Percentiles rank a stretch among this genome's conserved stretches.
phyloP scores from a whole-genome alignment of 2,329 filamentous ascomycete species.

The Colletotrichum karsti region DNA sequence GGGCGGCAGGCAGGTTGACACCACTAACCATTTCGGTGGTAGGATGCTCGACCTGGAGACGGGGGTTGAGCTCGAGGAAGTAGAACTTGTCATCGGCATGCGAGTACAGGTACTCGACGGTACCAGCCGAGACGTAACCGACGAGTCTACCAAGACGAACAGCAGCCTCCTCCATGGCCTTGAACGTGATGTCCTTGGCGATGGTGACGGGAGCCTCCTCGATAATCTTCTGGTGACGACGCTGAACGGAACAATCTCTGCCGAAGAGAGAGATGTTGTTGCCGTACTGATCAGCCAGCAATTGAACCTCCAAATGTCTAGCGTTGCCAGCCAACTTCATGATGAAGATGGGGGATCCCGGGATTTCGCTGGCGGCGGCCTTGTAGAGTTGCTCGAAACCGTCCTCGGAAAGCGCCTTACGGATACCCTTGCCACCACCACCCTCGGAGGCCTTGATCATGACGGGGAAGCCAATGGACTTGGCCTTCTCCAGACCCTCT shows the following conservation, averaged over 20 bases:
- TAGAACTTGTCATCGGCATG: conserved; percentile 99
- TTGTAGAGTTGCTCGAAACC: conserved; percentile 90
- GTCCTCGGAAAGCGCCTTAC: conserved; percentile 88
- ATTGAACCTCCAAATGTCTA: conserved; percentile 94
- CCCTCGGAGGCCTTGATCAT: conserved; percentile 99
- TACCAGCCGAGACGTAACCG: conserved; percentile 98
- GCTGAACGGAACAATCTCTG: conserved; percentile 97
- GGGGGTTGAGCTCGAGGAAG: conserved; percentile 97
- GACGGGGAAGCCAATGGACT: conserved; percentile 95
- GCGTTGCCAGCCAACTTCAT: conserved; percentile 99
- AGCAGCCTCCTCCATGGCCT: conserved; percentile 94
- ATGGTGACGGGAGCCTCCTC: conserved; percentile 98
- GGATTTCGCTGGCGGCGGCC: conserved; percentile 95
- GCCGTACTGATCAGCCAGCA: conserved; percentile 97
- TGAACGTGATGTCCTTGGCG: conserved; percentile 88
- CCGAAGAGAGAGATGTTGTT: conserved; percentile 99
- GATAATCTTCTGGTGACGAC: conserved; percentile 99
- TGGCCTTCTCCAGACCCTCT: conserved; percentile 87
- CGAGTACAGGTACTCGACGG: conserved; percentile 98
- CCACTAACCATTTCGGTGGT: conserved; percentile 99
- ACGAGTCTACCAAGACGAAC: conserved; percentile 93
- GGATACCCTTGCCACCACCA: conserved; percentile 98
- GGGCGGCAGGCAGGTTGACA: conserved; percentile 95
- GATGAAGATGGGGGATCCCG: conserved; percentile 98
- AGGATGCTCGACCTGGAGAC: conserved; percentile 99